Percentiles rank a stretch among this genome's conserved stretches.
Conservation (phyloP, 1,284 basidiomycete species). For the Ganoderma boninense region DNA sequence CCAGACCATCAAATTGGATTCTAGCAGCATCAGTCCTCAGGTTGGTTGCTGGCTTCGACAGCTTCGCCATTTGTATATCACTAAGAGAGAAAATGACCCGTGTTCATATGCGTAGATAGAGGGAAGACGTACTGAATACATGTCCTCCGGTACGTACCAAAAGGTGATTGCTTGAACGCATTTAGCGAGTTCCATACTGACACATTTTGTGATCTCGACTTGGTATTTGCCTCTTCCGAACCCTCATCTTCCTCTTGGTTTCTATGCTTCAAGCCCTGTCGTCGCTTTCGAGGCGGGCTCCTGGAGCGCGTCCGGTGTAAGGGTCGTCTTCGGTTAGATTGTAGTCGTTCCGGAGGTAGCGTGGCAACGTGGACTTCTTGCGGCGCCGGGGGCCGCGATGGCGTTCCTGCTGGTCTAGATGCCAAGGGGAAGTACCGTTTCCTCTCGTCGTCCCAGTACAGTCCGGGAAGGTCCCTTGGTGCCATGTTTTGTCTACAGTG, state of each 20-base stretch:
- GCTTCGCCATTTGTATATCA: slow-evolving; percentile 12
- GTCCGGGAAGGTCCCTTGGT: slow-evolving; percentile 41
- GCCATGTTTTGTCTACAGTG: not conserved
- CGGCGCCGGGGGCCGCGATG: slow-evolving; percentile 7
- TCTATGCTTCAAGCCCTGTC: not conserved
- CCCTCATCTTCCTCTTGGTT: not conserved
- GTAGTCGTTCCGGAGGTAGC: not conserved
- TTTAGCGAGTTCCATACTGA: slow-evolving; percentile 16
- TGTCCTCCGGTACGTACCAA: slow-evolving; percentile 9
- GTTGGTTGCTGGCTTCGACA: slow-evolving; percentile 9
- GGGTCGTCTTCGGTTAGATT: slow-evolving; percentile 1
- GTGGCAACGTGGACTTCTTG: not conserved
- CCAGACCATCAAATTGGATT: slow-evolving; percentile 17
- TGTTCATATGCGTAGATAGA: too few relatives aligned
- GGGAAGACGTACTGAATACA: slow-evolving; percentile 22
- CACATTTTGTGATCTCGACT: not conserved
- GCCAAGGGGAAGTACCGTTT: slow-evolving; percentile 42
- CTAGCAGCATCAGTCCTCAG: slow-evolving; percentile 12
- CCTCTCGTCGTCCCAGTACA: slow-evolving; percentile 43
- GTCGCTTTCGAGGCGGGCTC: slow-evolving; percentile 17
- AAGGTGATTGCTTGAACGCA: slow-evolving; percentile 11
- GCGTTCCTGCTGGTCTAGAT: slow-evolving; percentile 31
- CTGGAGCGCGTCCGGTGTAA: slow-evolving; percentile 7
- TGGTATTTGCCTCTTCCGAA: not conserved
- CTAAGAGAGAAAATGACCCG: slow-evolving; percentile 6